phyloP scores from a whole-genome alignment of 1,284 basidiomycete species.

The Rhodofomes roseus region DNA sequence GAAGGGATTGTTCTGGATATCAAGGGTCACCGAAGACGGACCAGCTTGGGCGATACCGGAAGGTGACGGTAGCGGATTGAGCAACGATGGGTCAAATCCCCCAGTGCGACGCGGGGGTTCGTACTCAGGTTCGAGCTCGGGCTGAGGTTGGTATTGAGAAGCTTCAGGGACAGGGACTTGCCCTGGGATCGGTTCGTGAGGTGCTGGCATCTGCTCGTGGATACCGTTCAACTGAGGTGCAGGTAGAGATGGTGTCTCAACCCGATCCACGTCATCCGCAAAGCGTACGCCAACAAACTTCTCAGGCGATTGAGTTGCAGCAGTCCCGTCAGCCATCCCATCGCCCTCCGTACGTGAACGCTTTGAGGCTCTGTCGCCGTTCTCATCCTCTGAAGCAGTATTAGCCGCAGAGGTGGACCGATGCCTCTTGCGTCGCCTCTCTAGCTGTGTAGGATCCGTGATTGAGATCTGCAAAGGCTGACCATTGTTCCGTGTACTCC shows the following conservation, averaged over 20 bases:
- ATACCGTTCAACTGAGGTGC: conserved; percentile 28
- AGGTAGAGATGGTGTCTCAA: conserved; percentile 7
- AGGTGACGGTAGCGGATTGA: conserved; percentile 48
- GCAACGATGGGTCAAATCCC: conserved; percentile 53
- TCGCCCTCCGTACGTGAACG: conserved; percentile 48
- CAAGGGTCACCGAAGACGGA: conserved; percentile 13
- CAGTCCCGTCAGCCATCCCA: conserved; percentile 36
- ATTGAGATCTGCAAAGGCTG: conserved; percentile 64
- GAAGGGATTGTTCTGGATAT: conserved; percentile 1
- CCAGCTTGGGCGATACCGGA: conserved; percentile 13
- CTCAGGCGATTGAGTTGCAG: conserved; percentile 23
- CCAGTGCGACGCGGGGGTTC: conserved; percentile 24
- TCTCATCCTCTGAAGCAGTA: conserved; percentile 56
- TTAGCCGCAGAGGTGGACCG: conserved; percentile 54
- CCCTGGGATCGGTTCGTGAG: not conserved
- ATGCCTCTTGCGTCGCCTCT: conserved; percentile 68
- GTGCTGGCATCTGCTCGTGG: not conserved
- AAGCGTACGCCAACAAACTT: conserved; percentile 19
- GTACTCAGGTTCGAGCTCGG: not conserved
- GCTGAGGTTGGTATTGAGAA: conserved; percentile 15
- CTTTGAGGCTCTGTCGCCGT: conserved; percentile 45
- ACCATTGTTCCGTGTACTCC: conserved; percentile 72
- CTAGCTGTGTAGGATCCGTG: conserved; percentile 68
- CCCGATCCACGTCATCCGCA: conserved; percentile 13
- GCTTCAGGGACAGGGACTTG: conserved; percentile 15